Evolutionary conservation across 805 yeast genomes (phyloP).

Genomic region (Myxozyma sirexii): DNA sequence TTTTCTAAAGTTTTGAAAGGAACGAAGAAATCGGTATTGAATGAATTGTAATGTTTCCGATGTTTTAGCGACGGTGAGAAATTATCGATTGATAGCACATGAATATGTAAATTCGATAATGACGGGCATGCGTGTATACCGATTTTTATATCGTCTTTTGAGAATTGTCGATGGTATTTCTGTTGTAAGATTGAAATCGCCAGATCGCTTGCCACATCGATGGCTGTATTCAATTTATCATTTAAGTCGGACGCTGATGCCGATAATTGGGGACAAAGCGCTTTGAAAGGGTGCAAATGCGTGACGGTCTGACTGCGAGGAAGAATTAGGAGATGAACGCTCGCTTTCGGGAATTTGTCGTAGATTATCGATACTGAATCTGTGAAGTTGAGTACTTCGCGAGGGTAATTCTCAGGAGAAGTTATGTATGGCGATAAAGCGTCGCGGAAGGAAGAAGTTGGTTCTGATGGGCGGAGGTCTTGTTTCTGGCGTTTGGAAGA

Average conservation of each 20-base stretch:
- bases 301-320: slow-evolving; percentile 54
- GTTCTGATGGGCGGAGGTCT: not conserved
- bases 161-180: slow-evolving; percentile 21
- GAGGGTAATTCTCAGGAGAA: slow-evolving; percentile 47
- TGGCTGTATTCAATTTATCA: slow-evolving; percentile 41
- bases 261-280: slow-evolving; percentile 41
- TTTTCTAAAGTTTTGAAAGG: slow-evolving; percentile 54
- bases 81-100: slow-evolving; percentile 69
- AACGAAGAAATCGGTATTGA: slow-evolving; percentile 67
- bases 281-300: slow-evolving; percentile 54
- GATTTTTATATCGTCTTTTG: slow-evolving; percentile 45
- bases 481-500: not conserved
- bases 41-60: slow-evolving; percentile 70
- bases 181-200: slow-evolving; percentile 35
- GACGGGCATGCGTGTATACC: slow-evolving; percentile 78
- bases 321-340: slow-evolving; percentile 60
- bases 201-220: slow-evolving; percentile 45
- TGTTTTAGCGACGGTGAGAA: slow-evolving; percentile 57
- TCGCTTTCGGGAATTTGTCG: slow-evolving; percentile 67
- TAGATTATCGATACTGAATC: slow-evolving; percentile 56
- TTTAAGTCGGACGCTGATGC: slow-evolving; percentile 38
- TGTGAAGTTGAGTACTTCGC: slow-evolving; percentile 52
- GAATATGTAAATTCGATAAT: slow-evolving; percentile 69
- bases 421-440: slow-evolving; percentile 55
- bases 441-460: slow-evolving; percentile 39